Percentiles rank a stretch among this genome's conserved stretches.
These are phyloP conservation scores for Asterochloris erici DNA, from an alignment of 139 green algal genomes.

Conservation along the genomic window DNA sequence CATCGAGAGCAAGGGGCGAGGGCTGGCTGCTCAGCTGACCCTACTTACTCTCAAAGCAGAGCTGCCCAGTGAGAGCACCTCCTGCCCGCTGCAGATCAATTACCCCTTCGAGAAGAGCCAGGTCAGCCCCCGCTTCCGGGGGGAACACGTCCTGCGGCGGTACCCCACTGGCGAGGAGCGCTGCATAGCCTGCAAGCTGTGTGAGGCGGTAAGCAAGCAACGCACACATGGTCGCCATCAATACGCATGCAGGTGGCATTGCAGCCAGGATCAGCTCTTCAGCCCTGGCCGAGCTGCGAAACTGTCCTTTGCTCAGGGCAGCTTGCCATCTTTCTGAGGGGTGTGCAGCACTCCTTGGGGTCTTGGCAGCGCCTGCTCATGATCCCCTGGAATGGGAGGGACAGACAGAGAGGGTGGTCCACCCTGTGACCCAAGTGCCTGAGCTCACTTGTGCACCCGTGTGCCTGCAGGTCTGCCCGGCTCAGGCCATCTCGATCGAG, in stretches of 20 bases:
- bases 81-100: conserved; percentile 79
- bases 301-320: too few species aligned
- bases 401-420: too few species aligned
- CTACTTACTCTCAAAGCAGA: not conserved
- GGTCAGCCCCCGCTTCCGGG: conserved; percentile 92
- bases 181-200: conserved; percentile 99
- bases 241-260: too few species aligned
- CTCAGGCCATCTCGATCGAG: conserved; percentile 99
- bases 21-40: not conserved
- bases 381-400: too few species aligned
- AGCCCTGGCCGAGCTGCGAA: too few species aligned
- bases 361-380: too few species aligned
- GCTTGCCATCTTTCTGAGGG: too few species aligned
- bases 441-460: not conserved
- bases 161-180: conserved; percentile 98
- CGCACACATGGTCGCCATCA: too few species aligned
- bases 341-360: too few species aligned
- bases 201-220: conserved; percentile 82
- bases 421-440: too few species aligned
- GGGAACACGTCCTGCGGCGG: conserved; percentile 94
- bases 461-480: conserved; percentile 55
- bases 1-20: too few species aligned
- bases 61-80: not conserved
- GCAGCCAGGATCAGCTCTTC: too few species aligned
- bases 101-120: conserved; percentile 99